Evolutionary conservation across 1,139 yeast genomes (phyloP).

Genomic region (Lodderomyces orthopsilosis): DNA sequence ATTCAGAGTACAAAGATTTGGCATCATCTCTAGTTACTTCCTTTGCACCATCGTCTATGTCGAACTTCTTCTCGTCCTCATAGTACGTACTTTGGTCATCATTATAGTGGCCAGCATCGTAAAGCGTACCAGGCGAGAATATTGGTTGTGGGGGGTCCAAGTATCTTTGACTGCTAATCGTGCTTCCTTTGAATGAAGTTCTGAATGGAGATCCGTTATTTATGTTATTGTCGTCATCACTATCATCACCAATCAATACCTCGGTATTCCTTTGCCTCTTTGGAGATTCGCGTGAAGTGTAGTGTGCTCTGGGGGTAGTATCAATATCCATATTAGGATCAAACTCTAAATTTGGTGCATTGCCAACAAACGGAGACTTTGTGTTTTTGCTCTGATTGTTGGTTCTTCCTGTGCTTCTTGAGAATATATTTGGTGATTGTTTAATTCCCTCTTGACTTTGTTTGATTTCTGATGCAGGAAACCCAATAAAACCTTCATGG

Average conservation of each 20-base stretch:
- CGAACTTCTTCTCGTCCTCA: conserved; percentile 25
- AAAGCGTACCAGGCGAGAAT: conserved; percentile 60
- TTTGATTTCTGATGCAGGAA: conserved; percentile 26
- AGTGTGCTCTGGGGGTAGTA: conserved; percentile 51
- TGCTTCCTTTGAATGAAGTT: conserved; percentile 35
- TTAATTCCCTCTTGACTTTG: conserved; percentile 17
- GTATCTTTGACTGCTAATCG: conserved; percentile 46
- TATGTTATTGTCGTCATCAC: conserved; percentile 30
- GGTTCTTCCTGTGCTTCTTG: conserved; percentile 48
- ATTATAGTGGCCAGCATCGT: conserved; percentile 47
- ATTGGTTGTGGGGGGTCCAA: conserved; percentile 65
- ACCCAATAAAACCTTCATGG: conserved; percentile 24
- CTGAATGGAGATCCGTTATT: conserved; percentile 31
- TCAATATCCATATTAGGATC: conserved; percentile 6
- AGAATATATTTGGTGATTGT: conserved; percentile 46
- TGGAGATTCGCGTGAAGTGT: conserved; percentile 66
- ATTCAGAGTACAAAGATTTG: conserved; percentile 36
- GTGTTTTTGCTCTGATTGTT: background rate
- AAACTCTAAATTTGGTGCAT: conserved; percentile 26
- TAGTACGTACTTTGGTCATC: conserved; percentile 24
- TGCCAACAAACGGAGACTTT: conserved; percentile 11
- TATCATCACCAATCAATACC: conserved; percentile 45
- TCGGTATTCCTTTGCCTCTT: conserved; percentile 51
- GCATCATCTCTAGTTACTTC: conserved; percentile 28
- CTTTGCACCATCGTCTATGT: background rate